A percentile compares a stretch with the other conserved stretches of the same genome.
phyloP scores from a whole-genome alignment of 331 rosid species.

The Quercus lobata region DNA sequence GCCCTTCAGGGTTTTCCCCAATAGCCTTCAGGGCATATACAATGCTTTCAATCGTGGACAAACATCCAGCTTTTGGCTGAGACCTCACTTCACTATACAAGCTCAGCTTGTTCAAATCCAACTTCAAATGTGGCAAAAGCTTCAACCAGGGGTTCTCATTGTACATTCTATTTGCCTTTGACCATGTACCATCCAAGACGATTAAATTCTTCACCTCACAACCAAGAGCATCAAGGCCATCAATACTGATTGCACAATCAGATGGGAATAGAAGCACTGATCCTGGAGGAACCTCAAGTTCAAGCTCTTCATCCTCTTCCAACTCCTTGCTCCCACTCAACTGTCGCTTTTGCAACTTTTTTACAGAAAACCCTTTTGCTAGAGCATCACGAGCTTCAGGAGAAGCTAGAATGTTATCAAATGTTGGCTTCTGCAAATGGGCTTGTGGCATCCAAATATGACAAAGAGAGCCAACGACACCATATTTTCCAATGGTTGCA shows the following conservation, averaged over 20 bases:
- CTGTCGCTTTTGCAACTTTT: conserved; percentile 38
- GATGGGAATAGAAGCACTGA: conserved; percentile 68
- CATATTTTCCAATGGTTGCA: conserved; percentile 52
- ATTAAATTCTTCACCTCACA: conserved; percentile 57
- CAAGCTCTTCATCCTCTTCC: conserved; percentile 53
- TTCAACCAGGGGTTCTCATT: conserved; percentile 77
- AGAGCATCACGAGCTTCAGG: conserved; percentile 49
- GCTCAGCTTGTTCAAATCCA: conserved; percentile 59
- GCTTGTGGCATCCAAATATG: conserved; percentile 43
- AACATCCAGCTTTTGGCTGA: conserved; percentile 63
- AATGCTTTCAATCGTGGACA: conserved; percentile 80
- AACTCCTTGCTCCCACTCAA: conserved; percentile 9
- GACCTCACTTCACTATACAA: conserved; percentile 67
- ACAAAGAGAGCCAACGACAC: conserved; percentile 34
- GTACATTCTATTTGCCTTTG: conserved; percentile 81
- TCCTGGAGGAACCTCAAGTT: conserved; percentile 59
- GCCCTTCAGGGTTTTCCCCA: conserved; percentile 48
- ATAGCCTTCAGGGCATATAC: conserved; percentile 60
- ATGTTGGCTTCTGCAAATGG: conserved; percentile 4
- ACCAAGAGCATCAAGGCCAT: conserved; percentile 28
- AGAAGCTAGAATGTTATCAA: conserved; percentile 29
- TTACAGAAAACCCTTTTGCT: conserved; percentile 54
- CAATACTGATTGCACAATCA: conserved; percentile 39
- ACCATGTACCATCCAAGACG: conserved; percentile 83
- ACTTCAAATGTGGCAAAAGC: conserved; percentile 65